Base-by-base conservation (phyloP, 805 yeast genomes). In the Hanseniaspora lindneri region DNA sequence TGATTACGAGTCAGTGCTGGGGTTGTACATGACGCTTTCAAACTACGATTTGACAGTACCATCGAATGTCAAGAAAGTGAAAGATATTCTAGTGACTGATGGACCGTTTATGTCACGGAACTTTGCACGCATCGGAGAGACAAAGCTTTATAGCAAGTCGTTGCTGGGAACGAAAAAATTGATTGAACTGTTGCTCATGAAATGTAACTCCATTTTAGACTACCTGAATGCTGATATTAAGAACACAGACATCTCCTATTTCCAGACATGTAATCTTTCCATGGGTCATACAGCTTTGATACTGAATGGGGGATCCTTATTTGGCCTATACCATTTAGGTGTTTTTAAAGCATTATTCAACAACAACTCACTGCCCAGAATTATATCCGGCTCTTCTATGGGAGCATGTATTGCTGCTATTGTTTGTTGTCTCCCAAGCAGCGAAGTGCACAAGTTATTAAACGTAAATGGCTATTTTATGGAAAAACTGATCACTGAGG, bases 321-420 rank as follows among this genome's bases (percentile, higher is more conserved):
- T 89, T 66, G 97, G 98, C 0, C 67, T 92, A 53, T 88, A 95
- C 57, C 98, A 92, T 62, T 60, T 92, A 30, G 98, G 98, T 1
- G 95, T 88, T 1, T 83, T 89, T 8, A 81, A 82, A 53, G 89
- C 92, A 0, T 68, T 92, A n/a, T 75, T 80, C 52, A 73, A 74
- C 54, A 78, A 81, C 53, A 80, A 83, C 1, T 65, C 88, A 33
- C 67, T 92, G 44, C 98, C 98, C 0, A 67, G 82, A 36, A 83
- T 92, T 2, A 77, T 89, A 20, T 83, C 89, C 6, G 98, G 98
- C 0, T 82, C 88, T 50, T 92, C 96, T 0, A 83, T 86, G 52
- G 98, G 98, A 1, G 94, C 97, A 0, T 80, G 88, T 1, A 87
- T 88, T 17, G 97, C 95, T 0, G 78, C 94, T 0, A 67, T 86